phyloP scores from a whole-genome alignment of 371 early-diverging fungal species.

The Mucor sp. region DNA sequence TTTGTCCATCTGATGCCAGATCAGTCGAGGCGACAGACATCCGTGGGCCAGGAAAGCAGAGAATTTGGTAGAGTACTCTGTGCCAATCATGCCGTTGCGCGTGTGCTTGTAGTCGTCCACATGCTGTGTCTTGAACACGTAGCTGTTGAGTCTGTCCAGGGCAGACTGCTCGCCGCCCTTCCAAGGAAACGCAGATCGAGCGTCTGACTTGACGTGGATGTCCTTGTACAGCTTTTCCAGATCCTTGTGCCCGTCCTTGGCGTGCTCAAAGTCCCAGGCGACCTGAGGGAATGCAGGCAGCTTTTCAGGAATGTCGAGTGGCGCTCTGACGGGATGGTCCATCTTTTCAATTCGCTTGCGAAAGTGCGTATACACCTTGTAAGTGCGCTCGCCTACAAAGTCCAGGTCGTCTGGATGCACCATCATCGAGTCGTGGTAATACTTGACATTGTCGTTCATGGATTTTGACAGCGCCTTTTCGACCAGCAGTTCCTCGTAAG shows the following conservation, averaged over 20 bases:
- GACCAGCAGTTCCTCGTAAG: constrained; percentile 29
- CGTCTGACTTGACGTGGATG: constrained; percentile 14
- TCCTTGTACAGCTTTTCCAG: constrained; percentile 14
- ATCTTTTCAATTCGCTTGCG: constrained; percentile 33
- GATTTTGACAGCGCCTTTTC: constrained; percentile 24
- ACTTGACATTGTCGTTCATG: background rate
- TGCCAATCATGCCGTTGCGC: constrained; percentile 47
- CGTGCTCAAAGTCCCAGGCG: constrained; percentile 6
- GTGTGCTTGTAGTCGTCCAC: constrained; percentile 44
- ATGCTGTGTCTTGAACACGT: constrained; percentile 26
- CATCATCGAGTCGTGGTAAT: constrained; percentile 23
- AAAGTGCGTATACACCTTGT: constrained; percentile 40
- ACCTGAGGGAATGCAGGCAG: constrained; percentile 19
- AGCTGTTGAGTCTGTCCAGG: constrained; percentile 29
- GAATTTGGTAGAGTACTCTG: constrained; percentile 40
- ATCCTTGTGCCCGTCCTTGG: background rate
- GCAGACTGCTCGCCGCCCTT: constrained; percentile 42
- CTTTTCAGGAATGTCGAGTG: constrained; percentile 14
- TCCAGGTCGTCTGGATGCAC: constrained; percentile 30
- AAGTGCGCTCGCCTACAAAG: constrained; percentile 19
- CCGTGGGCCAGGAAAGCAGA: constrained; percentile 41
- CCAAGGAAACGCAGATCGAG: constrained; percentile 41
- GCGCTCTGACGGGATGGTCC: constrained; percentile 17
- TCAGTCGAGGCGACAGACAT: constrained; percentile 30
- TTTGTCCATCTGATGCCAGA: constrained; percentile 27